Percentiles rank a stretch among this genome's conserved stretches.
Conservation (phyloP, 495 filamentous ascomycete genomes). For the Lichenothelia convexa region DNA sequence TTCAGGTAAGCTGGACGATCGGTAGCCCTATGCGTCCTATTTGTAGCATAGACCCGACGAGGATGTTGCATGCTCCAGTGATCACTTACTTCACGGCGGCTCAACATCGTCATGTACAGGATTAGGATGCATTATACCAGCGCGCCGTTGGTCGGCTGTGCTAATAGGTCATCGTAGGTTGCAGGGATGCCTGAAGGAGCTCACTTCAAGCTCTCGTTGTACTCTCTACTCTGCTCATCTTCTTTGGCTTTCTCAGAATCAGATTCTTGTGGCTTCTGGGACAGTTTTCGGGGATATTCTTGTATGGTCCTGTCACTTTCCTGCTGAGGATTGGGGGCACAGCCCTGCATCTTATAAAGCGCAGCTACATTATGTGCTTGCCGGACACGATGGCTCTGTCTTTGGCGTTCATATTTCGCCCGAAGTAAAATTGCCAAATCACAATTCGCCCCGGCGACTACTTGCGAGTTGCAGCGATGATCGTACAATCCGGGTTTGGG, state of each 20-base stretch:
- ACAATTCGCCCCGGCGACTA: constrained; percentile 29
- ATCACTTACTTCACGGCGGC: neutral
- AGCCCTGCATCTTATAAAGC: constrained; percentile 10
- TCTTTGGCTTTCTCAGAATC: constrained; percentile 32
- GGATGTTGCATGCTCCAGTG: neutral
- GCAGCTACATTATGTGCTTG: constrained; percentile 48
- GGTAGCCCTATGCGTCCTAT: neutral
- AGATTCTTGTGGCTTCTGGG: constrained; percentile 62
- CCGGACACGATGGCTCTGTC: constrained; percentile 84
- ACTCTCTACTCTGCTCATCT: constrained; percentile 78
- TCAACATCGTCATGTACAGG: neutral
- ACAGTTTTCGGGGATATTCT: constrained; percentile 89
- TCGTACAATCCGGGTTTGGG: constrained; percentile 76
- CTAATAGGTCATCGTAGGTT: neutral
- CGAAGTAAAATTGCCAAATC: constrained; percentile 24
- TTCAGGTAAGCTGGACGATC: neutral
- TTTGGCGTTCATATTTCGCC: constrained; percentile 72
- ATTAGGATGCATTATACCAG: neutral
- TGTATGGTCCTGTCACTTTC: constrained; percentile 51
- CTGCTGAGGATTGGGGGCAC: neutral
- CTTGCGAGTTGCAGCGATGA: constrained; percentile 93
- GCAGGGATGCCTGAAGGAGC: constrained; percentile 12
- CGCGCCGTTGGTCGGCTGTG: neutral
- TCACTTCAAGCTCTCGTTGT: constrained; percentile 55
- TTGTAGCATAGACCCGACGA: too few relatives aligned